Conservation (phyloP, 2,329 filamentous ascomycete genomes). For the Gnomoniopsis sp. region DNA sequence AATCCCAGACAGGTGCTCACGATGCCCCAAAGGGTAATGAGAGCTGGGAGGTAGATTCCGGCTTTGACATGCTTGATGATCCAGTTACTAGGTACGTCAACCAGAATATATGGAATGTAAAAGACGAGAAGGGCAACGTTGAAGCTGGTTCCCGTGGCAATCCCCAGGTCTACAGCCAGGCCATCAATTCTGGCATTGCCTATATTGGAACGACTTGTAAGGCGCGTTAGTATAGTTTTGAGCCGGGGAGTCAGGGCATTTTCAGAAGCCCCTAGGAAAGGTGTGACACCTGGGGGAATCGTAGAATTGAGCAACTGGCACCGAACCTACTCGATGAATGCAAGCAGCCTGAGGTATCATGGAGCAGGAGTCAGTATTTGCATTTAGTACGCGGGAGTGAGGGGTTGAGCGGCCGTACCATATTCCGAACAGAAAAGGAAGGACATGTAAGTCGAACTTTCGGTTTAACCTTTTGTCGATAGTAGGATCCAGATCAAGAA, state of each 20-base stretch:
- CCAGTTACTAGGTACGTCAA: constrained; percentile 63
- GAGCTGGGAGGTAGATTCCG: constrained; percentile 60
- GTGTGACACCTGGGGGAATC: too few species aligned
- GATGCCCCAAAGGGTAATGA: constrained; percentile 50
- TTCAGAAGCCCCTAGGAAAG: too few species aligned
- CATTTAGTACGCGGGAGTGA: background rate
- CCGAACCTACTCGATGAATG: constrained; percentile 43
- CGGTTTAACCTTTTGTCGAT: constrained; percentile 22
- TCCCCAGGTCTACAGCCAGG: constrained; percentile 32
- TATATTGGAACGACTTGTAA: constrained; percentile 39
- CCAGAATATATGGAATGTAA: constrained; percentile 66
- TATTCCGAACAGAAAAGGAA: constrained; percentile 26
- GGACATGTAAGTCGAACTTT: constrained; percentile 25
- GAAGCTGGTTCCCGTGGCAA: constrained; percentile 54
- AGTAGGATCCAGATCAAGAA: constrained; percentile 14
- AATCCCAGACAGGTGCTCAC: constrained; percentile 24
- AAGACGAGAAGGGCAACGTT: constrained; percentile 60
- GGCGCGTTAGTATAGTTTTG: too few species aligned
- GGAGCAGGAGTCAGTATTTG: background rate
- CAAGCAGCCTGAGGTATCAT: constrained; percentile 36
- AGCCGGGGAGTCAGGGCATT: too few species aligned
- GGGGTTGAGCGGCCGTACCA: constrained; percentile 16
- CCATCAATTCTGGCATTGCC: constrained; percentile 48
- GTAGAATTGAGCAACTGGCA: too few species aligned
- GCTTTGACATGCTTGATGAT: constrained; percentile 62